phyloP scores from a whole-genome alignment of 2,329 filamentous ascomycete species.

The Diaporthe longicolla region DNA sequence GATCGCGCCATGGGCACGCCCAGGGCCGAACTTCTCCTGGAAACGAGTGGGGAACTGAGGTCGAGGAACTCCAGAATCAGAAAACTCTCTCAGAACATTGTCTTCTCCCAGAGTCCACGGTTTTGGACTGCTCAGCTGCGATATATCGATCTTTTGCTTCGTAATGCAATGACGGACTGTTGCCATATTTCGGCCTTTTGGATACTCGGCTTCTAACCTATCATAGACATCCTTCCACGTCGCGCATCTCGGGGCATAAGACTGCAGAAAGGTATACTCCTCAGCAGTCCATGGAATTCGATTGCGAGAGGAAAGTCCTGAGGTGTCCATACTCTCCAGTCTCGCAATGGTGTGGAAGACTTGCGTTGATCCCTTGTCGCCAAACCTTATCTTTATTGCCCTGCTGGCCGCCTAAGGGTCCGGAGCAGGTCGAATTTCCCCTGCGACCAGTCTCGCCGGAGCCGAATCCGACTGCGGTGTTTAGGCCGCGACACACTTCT shows the following conservation, averaged over 20 bases:
- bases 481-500: no score
- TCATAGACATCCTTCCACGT: no score
- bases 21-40: constrained; percentile 7
- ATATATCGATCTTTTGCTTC: constrained; percentile 12
- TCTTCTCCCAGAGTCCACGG: constrained; percentile 6
- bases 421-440: no score
- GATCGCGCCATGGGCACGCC: neutral
- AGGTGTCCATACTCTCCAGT: no score
- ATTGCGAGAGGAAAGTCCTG: no score
- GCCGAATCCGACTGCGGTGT: no score
- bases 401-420: neutral
- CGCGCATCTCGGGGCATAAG: no score
- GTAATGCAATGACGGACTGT: neutral
- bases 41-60: constrained; percentile 8
- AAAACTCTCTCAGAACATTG: neutral
- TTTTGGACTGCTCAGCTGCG: constrained; percentile 10
- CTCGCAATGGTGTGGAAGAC: neutral
- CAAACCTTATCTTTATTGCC: neutral
- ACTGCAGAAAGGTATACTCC: no score
- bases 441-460: no score
- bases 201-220: neutral
- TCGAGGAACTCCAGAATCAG: constrained; percentile 7
- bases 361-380: neutral
- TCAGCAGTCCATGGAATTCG: no score
- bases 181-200: neutral